Evolutionary conservation across 139 green algal genomes (phyloP).

Genomic region (Micractinium conductrix): DNA sequence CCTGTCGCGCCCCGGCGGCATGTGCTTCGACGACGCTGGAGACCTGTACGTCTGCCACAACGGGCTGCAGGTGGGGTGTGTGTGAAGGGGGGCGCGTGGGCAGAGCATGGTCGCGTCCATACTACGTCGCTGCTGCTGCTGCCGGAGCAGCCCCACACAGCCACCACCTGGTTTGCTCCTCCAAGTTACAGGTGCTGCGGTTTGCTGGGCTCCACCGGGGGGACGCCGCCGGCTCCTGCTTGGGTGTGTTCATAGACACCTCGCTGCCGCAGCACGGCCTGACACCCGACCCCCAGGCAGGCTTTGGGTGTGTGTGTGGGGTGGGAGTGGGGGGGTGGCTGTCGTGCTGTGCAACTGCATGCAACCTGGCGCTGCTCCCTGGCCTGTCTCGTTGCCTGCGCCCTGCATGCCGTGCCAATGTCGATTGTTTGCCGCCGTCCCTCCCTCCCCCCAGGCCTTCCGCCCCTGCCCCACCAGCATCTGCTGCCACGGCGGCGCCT

Average conservation of each 20-base stretch:
- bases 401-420: too few relatives aligned
- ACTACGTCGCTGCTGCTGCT: not conserved
- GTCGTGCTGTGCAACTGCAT: too few relatives aligned
- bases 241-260: conserved; percentile 13
- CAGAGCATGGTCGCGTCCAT: too few relatives aligned
- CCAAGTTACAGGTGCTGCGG: not conserved
- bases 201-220: not conserved
- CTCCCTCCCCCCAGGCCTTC: not conserved
- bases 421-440: too few relatives aligned
- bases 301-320: not conserved
- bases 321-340: not conserved
- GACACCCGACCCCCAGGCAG: not conserved
- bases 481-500: not conserved
- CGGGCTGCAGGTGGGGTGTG: not conserved
- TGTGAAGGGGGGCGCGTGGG: not conserved
- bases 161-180: too few relatives aligned
- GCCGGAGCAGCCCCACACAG: too few relatives aligned
- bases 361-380: too few relatives aligned
- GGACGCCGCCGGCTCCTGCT: not conserved
- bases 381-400: too few relatives aligned
- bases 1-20: conserved; percentile 17
- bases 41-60: conserved; percentile 22
- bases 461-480: conserved; percentile 2
- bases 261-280: not conserved
- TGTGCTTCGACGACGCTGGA: conserved; percentile 16